Percentiles rank a stretch among this genome's conserved stretches.
Conservation (phyloP, 176 grass and related monocot genomes). For the Carex littledalei region DNA sequence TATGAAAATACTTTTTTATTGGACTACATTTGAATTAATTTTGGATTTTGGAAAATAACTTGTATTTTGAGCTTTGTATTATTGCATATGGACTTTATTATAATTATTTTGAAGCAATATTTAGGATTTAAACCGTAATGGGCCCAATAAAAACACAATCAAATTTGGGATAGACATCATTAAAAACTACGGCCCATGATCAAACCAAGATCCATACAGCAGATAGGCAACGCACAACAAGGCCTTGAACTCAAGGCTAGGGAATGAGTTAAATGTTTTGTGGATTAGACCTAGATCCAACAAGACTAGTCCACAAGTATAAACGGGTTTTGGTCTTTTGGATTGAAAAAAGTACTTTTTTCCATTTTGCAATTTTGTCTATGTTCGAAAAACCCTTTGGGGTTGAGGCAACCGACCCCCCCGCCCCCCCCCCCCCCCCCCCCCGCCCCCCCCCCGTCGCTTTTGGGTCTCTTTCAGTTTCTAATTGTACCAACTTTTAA, state of each 20-base stretch:
- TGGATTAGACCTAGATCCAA: background rate
- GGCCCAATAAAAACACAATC: background rate
- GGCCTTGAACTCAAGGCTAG: background rate
- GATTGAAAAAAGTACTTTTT: background rate
- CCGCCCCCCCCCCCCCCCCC: background rate
- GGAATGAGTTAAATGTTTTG: background rate
- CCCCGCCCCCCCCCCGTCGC: background rate
- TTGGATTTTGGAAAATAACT: background rate
- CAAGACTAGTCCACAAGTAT: background rate
- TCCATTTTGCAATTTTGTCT: background rate
- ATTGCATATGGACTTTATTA: background rate
- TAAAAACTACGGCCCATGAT: background rate
- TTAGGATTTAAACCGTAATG: background rate
- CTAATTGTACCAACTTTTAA: slow-evolving; percentile 11
- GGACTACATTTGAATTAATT: background rate
- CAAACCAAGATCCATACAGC: background rate
- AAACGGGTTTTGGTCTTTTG: background rate
- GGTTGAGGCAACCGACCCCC: background rate
- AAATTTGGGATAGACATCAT: background rate
- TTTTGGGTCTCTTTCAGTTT: slow-evolving; percentile 16
- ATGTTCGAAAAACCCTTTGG: background rate
- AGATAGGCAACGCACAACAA: background rate
- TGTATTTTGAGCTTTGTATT: no score
- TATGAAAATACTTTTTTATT: background rate
- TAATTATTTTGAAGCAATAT: background rate